Evolutionary conservation across 768 basidiomycete species (phyloP).

Genomic region (Lactarius quietus): DNA sequence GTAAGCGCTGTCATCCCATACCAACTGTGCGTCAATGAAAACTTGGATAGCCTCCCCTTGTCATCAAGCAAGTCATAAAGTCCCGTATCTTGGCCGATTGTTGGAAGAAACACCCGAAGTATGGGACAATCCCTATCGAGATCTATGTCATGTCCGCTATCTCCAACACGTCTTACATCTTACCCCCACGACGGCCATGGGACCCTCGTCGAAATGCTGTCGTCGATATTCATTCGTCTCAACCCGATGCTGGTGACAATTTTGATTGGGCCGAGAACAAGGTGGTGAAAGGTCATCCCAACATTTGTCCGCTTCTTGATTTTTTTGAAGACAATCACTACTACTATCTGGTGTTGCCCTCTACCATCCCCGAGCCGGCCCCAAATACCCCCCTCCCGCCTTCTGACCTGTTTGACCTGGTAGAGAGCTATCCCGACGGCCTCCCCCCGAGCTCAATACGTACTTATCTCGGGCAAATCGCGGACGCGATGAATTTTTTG

Average conservation of each 20-base stretch:
- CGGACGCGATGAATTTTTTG: conserved; percentile 85
- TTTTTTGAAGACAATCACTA: conserved; percentile 97
- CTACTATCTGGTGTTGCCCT: conserved; percentile 91
- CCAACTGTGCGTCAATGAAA: conserved; percentile 25
- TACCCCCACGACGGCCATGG: conserved; percentile 82
- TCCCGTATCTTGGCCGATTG: conserved; percentile 98
- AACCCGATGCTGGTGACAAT: conserved; percentile 28
- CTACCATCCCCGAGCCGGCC: conserved; percentile 55
- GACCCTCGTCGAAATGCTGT: conserved; percentile 57
- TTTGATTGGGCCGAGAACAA: conserved; percentile 66
- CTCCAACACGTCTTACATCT: conserved; percentile 72
- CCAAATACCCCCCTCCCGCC: conserved; percentile 53
- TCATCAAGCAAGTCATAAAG: conserved; percentile 99
- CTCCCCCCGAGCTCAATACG: conserved; percentile 70
- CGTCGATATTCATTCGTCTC: conserved; percentile 14
- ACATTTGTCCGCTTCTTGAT: conserved; percentile 90
- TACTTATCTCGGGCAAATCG: conserved; percentile 89
- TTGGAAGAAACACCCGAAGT: conserved; percentile 95
- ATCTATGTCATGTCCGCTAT: conserved; percentile 92
- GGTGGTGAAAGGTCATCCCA: conserved; percentile 84
- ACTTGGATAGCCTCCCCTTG: conserved; percentile 66
- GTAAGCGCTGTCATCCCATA: conserved; percentile 46
- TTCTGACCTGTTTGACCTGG: conserved; percentile 92
- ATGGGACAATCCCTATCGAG: conserved; percentile 98
- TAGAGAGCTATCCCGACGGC: conserved; percentile 85